A percentile compares a stretch with the other conserved stretches of the same genome.
These are phyloP conservation scores for Phytopythium oedochilum DNA, from an alignment of 352 stramenopile genomes.

Conservation along the genomic window DNA sequence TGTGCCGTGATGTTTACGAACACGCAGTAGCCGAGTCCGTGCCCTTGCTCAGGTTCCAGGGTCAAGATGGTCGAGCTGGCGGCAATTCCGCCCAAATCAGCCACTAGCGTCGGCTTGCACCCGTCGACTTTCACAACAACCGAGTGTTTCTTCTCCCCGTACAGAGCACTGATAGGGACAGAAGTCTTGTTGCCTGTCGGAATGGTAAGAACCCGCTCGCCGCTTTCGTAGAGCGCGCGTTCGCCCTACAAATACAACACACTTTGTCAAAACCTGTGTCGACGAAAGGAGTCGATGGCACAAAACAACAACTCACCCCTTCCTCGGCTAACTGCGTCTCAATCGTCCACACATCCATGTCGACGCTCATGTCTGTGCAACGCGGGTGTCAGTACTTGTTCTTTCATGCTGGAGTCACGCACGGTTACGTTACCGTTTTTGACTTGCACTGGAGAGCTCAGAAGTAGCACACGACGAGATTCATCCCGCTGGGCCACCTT, in stretches of 20 bases:
- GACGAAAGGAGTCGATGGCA: no score
- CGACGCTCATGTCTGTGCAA: conserved; percentile 56
- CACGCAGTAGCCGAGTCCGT: conserved; percentile 69
- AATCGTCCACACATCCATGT: conserved; percentile 81
- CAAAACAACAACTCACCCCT: conserved; percentile 24
- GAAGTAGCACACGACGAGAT: conserved; percentile 70
- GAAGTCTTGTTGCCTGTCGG: conserved; percentile 77
- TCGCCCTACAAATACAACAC: neutral
- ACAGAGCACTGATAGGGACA: conserved; percentile 74
- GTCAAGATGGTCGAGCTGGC: conserved; percentile 66
- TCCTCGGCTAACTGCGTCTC: conserved; percentile 41
- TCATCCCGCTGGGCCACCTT: conserved; percentile 87
- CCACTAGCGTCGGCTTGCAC: conserved; percentile 80
- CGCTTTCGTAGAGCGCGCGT: conserved; percentile 15
- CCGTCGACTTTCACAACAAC: conserved; percentile 83
- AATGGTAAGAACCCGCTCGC: conserved; percentile 26
- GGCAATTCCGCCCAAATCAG: conserved; percentile 54
- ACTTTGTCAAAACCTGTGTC: no score
- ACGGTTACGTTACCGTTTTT: conserved; percentile 63
- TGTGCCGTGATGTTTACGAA: conserved; percentile 80
- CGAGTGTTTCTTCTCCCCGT: conserved; percentile 72
- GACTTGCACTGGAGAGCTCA: conserved; percentile 85
- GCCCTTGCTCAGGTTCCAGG: conserved; percentile 55
- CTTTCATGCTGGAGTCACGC: neutral
- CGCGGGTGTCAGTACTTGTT: conserved; percentile 5